A percentile compares a stretch with the other conserved stretches of the same genome.
Conservation (phyloP, 2,329 filamentous ascomycete genomes). For the Lecanoromycetidae sp. region DNA sequence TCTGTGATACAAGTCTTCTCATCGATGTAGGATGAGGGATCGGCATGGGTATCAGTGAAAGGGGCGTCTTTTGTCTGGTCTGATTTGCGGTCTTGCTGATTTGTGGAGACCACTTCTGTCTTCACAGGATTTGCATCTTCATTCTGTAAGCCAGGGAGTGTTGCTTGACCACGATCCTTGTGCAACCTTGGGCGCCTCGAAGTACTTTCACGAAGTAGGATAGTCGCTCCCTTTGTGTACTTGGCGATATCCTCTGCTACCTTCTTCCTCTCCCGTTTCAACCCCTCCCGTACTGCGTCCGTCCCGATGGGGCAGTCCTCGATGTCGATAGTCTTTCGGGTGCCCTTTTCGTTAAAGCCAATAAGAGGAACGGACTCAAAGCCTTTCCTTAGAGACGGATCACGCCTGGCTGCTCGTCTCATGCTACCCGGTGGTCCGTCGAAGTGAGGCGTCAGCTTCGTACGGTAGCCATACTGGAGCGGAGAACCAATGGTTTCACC, state of each 20-base stretch:
- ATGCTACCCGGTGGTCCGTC: slow-evolving; percentile 54
- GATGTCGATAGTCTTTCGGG: slow-evolving; percentile 71
- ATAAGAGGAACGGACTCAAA: slow-evolving; percentile 62
- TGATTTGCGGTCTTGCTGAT: not conserved
- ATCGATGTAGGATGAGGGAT: slow-evolving; percentile 44
- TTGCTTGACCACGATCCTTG: slow-evolving; percentile 15
- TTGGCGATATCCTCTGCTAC: slow-evolving; percentile 57
- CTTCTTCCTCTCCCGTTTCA: slow-evolving; percentile 64
- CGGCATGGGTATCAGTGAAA: not conserved
- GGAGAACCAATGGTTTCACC: slow-evolving; percentile 82
- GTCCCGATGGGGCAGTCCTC: slow-evolving; percentile 96
- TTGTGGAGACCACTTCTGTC: not conserved
- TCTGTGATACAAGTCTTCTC: slow-evolving; percentile 84
- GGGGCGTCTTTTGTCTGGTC: not conserved
- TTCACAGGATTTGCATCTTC: slow-evolving; percentile 18
- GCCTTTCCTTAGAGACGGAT: slow-evolving; percentile 35
- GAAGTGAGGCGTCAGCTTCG: slow-evolving; percentile 94
- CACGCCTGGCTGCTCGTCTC: slow-evolving; percentile 34
- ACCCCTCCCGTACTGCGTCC: slow-evolving; percentile 65
- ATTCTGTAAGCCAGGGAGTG: not conserved
- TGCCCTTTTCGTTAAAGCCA: slow-evolving; percentile 84
- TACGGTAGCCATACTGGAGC: slow-evolving; percentile 84
- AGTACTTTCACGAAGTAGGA: slow-evolving; percentile 80
- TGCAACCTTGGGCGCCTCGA: slow-evolving; percentile 45
- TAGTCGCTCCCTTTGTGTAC: slow-evolving; percentile 73